Evolutionary conservation across 441 rosid species (phyloP), one percentile per base, ranked within the genome.

Genomic region (Viola pubescens): DNA sequence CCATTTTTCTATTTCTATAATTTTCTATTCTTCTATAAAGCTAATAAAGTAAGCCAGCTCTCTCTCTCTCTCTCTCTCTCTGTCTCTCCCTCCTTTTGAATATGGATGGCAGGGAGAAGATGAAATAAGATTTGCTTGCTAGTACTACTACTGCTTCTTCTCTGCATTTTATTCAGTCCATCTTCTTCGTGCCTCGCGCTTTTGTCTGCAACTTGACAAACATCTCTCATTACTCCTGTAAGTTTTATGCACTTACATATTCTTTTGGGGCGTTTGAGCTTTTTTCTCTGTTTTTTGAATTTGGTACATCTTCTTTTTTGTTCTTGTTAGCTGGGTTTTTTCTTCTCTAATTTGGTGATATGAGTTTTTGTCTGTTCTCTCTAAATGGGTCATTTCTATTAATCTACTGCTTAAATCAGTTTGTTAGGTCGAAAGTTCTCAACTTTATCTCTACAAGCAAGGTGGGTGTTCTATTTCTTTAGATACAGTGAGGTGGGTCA

Each of bases 171-270:
- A 34, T 48, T 53, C 34, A 16, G 58, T 40, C 13, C 16, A 37
- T 61, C 66, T 48, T 51, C 40, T 60, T 65, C 64, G 52, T 62
- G 61, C 46, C 26, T 56, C n/a, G 42, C 40, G 63, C 58, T 61
- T 39, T 43, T 63, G 61, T 26, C 8, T 19, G 56, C 52, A 48
- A 62, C 62, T 49, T n/a, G 54, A 37, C 47, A 9, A 8, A n/a
- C 37, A 14, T 7, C 48, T 44, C 48, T 38, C n/a, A 45, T 7
- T 26, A 38, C 40, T 63, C 58, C 46, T 53, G 77, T 70, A 67
- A 78, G 77, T 61, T 60, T 3, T 12, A 37, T 13, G 3, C 3
- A 1, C 48, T 41, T 5, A 4, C 5, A 6, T 12, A 4, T 45
- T 4, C 9, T 41, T 34, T 53, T 11, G 7, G n/a, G 56, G 51